Evolutionary conservation across 208 protist species (phyloP).

Genomic region (Entamoeba moshkovskii): DNA sequence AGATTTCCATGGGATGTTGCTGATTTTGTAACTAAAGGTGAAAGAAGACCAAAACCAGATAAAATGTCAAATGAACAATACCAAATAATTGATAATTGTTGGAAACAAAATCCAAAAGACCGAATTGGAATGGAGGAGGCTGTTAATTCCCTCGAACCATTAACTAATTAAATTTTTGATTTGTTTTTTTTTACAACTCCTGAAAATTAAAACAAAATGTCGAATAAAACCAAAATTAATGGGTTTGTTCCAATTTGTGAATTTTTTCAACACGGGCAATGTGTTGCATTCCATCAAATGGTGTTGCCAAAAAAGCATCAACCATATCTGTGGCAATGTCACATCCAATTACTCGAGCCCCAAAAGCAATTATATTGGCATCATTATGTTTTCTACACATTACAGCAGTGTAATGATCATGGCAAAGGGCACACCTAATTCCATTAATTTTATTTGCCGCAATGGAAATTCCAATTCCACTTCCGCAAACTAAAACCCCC

Average conservation of each 20-base stretch:
- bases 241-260: background rate
- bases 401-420: slow-evolving; percentile 64
- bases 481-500: slow-evolving; percentile 70
- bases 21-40: background rate
- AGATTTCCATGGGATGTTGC: background rate
- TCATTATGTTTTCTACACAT: slow-evolving; percentile 68
- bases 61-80: background rate
- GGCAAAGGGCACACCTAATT: slow-evolving; percentile 69
- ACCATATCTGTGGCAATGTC: slow-evolving; percentile 66
- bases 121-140: too few relatives aligned
- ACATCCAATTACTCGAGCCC: slow-evolving; percentile 55
- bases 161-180: too few relatives aligned
- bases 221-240: background rate
- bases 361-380: slow-evolving; percentile 67
- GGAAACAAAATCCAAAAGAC: background rate
- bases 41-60: background rate
- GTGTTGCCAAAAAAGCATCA: slow-evolving; percentile 55
- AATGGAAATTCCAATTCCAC: slow-evolving; percentile 76
- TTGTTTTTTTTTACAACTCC: too few relatives aligned
- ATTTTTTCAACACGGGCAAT: slow-evolving; percentile 46
- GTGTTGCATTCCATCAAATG: slow-evolving; percentile 60
- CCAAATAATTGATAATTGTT: background rate
- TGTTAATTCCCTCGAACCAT: too few relatives aligned
- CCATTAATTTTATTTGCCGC: slow-evolving; percentile 73
- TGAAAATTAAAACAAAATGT: too few relatives aligned